phyloP scores from a whole-genome alignment of 1,139 yeast genomes.

The Suhomyces maxii region DNA sequence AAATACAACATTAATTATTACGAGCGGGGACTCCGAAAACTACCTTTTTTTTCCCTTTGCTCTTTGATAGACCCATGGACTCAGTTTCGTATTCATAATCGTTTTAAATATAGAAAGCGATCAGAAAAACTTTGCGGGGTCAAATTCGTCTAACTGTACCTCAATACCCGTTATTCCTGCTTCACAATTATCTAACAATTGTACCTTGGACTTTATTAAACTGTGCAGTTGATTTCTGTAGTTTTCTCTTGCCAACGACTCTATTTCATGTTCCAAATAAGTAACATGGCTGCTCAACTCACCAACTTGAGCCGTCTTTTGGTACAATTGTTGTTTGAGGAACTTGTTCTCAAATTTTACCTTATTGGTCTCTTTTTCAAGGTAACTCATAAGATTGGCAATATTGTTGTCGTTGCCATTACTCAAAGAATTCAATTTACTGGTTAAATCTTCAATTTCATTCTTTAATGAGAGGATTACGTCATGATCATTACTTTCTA shows the following conservation, averaged over 20 bases:
- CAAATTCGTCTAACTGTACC: slow-evolving; percentile 4
- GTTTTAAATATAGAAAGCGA: background rate
- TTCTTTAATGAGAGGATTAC: slow-evolving; percentile 31
- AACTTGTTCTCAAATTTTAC: slow-evolving; percentile 38
- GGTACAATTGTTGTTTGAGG: slow-evolving; percentile 22
- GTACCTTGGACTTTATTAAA: background rate
- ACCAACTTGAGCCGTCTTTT: slow-evolving; percentile 20
- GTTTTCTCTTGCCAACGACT: slow-evolving; percentile 4
- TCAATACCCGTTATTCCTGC: background rate
- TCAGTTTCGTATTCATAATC: no score
- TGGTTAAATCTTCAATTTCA: slow-evolving; percentile 34
- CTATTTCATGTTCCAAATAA: slow-evolving; percentile 29
- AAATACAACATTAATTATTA: no score
- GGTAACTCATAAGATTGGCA: slow-evolving; percentile 28
- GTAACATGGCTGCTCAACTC: slow-evolving; percentile 32
- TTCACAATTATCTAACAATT: slow-evolving; percentile 1
- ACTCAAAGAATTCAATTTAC: slow-evolving; percentile 19
- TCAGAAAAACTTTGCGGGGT: slow-evolving; percentile 2
- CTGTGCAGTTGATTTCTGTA: background rate
- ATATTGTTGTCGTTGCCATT: slow-evolving; percentile 12
- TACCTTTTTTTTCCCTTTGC: no score
- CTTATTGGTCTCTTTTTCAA: slow-evolving; percentile 33
- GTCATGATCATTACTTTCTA: slow-evolving; percentile 26
- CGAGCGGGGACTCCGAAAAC: no score
- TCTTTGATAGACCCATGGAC: no score